Conservation (phyloP, 2,329 filamentous ascomycete genomes). For the Paecilomyces dactylethromorphus region DNA sequence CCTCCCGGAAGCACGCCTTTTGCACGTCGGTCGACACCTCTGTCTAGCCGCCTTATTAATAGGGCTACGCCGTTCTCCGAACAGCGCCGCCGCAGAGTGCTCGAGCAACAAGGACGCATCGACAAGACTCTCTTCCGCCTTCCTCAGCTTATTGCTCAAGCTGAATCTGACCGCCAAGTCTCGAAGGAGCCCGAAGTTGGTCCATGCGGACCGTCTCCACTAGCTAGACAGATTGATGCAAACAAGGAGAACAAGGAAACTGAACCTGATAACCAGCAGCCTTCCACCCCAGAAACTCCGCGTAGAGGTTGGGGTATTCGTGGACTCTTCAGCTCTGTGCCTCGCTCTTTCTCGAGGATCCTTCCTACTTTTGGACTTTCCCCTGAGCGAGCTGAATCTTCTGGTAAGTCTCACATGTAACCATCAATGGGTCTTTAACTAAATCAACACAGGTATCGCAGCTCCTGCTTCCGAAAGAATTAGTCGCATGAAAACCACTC, state of each 20-base stretch:
- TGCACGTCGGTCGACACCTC: constrained; percentile 11
- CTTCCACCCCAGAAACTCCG: constrained; percentile 17
- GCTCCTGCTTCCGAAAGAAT: constrained; percentile 12
- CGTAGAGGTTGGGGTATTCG: constrained; percentile 21
- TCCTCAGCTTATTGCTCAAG: constrained; percentile 24
- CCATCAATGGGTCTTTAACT: neutral
- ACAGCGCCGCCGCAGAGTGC: constrained; percentile 21
- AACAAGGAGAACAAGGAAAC: neutral
- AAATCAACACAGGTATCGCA: neutral
- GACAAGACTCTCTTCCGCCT: constrained; percentile 27
- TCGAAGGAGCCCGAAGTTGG: neutral
- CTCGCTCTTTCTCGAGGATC: constrained; percentile 20
- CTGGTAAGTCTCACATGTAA: constrained; percentile 7
- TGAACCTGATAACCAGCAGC: constrained; percentile 5
- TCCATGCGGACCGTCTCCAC: neutral
- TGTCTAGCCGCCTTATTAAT: constrained; percentile 11
- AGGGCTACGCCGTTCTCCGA: constrained; percentile 19
- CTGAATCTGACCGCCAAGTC: constrained; percentile 18
- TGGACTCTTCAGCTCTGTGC: constrained; percentile 23
- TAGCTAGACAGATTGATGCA: neutral
- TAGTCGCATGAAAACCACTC: constrained; percentile 5
- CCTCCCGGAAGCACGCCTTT: constrained; percentile 16
- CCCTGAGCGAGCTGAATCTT: constrained; percentile 7
- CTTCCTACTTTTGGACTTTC: constrained; percentile 14
- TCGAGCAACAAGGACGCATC: constrained; percentile 24